Percentiles rank a stretch among this genome's conserved stretches.
Evolutionary conservation across 305 asterid genomes (phyloP).

Genomic region (Fraxinus paxiana): DNA sequence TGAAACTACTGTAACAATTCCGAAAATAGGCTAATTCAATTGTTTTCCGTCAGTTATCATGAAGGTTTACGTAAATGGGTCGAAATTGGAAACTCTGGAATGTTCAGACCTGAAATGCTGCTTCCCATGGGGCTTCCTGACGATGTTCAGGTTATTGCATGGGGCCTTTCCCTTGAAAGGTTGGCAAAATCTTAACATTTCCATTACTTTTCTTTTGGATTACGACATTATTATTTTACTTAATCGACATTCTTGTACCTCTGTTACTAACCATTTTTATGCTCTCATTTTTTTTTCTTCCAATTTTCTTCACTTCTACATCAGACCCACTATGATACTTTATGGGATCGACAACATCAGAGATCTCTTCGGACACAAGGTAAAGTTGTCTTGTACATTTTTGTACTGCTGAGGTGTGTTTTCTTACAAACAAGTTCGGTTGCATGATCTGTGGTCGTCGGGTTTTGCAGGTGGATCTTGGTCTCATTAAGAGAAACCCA

Average conservation of each 20-base stretch:
- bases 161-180: slow-evolving; percentile 99
- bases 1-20: neutral
- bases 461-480: slow-evolving; percentile 74
- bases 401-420: neutral
- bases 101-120: slow-evolving; percentile 98
- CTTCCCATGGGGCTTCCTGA: slow-evolving; percentile 96
- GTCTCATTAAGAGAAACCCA: slow-evolving; percentile 73
- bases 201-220: neutral
- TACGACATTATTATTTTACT: neutral
- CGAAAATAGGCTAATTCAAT: slow-evolving; percentile 12
- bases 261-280: neutral
- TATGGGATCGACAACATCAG: slow-evolving; percentile 86
- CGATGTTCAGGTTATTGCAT: slow-evolving; percentile 92
- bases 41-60: slow-evolving; percentile 57
- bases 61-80: slow-evolving; percentile 95
- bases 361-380: slow-evolving; percentile 98
- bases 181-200: slow-evolving; percentile 18
- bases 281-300: neutral
- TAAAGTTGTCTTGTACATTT: slow-evolving; percentile 16
- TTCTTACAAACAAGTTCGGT: neutral
- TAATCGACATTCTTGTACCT: neutral
- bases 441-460: slow-evolving; percentile 7
- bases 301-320: neutral
- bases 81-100: slow-evolving; percentile 93
- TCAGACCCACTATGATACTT: slow-evolving; percentile 93